Evolutionary conservation across 345 rosid species (phyloP), one percentile per base, ranked within the genome.

Genomic region (Bruguiera parviflora): DNA sequence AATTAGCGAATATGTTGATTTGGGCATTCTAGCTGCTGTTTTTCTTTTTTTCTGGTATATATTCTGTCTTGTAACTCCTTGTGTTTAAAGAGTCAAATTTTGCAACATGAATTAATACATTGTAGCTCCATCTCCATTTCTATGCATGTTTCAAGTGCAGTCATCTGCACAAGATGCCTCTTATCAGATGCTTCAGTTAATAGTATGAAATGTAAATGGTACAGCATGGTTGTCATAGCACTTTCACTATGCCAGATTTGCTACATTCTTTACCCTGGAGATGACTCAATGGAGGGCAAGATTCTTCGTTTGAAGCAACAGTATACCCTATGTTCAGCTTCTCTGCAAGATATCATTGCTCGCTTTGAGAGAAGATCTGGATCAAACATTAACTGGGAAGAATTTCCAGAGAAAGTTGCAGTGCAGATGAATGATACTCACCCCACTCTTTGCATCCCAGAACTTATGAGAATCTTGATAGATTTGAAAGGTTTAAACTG

Each of bases 341-440:
- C 96, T 67, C 84, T 90, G 46, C 92, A 90, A 72, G 96, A 88
- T 80, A 88, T 90, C 32, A 67, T 90, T 72, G 79, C 83, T 53
- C 79, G 86, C 58, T 88, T 88, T 77, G 96, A 90, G 86, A 88
- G 79, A 75, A 86, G 92, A 78, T 81, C 85, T 16, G 89, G 92
- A 64, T 80, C 75, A 59, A 77, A 63, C n/a, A 39, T 84, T 27
- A 85, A 78, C 24, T 90, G 96, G 92, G 91, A 82, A 72, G 84
- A 86, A 64, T 85, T 90, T 64, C 92, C 92, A 4, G 92, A 85
- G 71, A 90, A 90, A 68, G 96, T 88, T 67, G 92, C 96, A 25
- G 86, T 88, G 63, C 96, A 88, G 79, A 86, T 89, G 96, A 89
- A 87, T 79, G 92, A 89, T 56, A 87, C 92, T 75, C 92, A 89